Percentiles rank a stretch among this genome's conserved stretches.
phyloP scores from a whole-genome alignment of 305 asterid species.

The Andrographis paniculata region DNA sequence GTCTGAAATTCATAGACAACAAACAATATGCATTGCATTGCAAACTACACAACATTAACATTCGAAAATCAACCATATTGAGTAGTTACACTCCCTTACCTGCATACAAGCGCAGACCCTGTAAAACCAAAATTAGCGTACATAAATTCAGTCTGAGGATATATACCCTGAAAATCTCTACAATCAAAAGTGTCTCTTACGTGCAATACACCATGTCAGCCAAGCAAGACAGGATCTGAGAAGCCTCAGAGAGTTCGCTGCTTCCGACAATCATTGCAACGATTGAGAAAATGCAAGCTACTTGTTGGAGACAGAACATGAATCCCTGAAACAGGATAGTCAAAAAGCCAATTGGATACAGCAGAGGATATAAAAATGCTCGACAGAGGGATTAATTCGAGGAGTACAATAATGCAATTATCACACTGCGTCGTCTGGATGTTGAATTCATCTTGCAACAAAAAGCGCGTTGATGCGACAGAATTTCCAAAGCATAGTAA shows the following conservation, averaged over 20 bases:
- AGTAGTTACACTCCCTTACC: slow-evolving; percentile 36
- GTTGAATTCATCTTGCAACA: slow-evolving; percentile 98
- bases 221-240: slow-evolving; percentile 75
- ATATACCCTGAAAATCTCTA: not conserved
- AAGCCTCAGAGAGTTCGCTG: slow-evolving; percentile 77
- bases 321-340: slow-evolving; percentile 47
- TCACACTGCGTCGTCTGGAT: slow-evolving; percentile 92
- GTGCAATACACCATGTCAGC: slow-evolving; percentile 92
- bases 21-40: not conserved
- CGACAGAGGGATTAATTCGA: not conserved
- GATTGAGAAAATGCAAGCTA: slow-evolving; percentile 92
- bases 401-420: slow-evolving; percentile 85
- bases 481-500: slow-evolving; percentile 84
- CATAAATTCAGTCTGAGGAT: slow-evolving; percentile 24
- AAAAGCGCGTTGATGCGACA: slow-evolving; percentile 87
- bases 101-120: slow-evolving; percentile 99
- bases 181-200: slow-evolving; percentile 33
- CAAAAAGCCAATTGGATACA: not conserved
- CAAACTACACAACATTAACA: too few relatives aligned
- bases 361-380: not conserved
- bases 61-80: not conserved
- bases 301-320: slow-evolving; percentile 94
- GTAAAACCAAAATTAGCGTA: slow-evolving; percentile 27
- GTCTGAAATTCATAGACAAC: slow-evolving; percentile 34
- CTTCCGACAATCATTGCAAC: slow-evolving; percentile 93